Conservation (phyloP, 2,329 filamentous ascomycete genomes). For the Tolypocladium sp. region DNA sequence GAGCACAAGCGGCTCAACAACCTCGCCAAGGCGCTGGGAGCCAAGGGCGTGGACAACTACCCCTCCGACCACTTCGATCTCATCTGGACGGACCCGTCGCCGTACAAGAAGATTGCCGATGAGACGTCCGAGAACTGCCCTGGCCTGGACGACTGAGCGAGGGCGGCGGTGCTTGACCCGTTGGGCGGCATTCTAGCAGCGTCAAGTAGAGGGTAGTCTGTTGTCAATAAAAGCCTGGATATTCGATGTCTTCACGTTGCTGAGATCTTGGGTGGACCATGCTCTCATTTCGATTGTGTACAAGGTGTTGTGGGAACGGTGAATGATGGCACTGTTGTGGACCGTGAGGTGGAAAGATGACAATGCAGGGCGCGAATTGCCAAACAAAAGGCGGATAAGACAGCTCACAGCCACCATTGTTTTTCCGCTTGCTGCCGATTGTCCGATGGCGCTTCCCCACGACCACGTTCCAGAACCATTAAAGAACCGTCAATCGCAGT, state of each 20-base stretch:
- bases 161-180: neutral
- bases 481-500: too few species aligned
- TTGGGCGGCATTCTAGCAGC: neutral
- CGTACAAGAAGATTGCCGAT: conserved; percentile 35
- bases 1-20: conserved; percentile 44
- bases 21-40: conserved; percentile 43
- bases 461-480: neutral
- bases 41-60: conserved; percentile 37
- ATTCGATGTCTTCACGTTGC: neutral
- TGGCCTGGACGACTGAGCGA: conserved; percentile 35
- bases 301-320: neutral
- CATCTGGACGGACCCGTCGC: conserved; percentile 47
- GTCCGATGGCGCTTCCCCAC: neutral
- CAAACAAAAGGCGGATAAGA: neutral
- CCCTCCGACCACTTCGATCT: conserved; percentile 40
- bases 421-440: neutral
- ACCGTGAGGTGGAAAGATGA: neutral
- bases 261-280: neutral
- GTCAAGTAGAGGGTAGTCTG: neutral
- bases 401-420: neutral
- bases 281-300: neutral
- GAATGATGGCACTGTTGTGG: neutral
- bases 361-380: neutral
- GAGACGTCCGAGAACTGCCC: conserved; percentile 43
- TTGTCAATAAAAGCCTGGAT: neutral